A percentile compares a stretch with the other conserved stretches of the same genome.
phyloP scores from a whole-genome alignment of 2,329 filamentous ascomycete species.

The Canariomyces notabilis region DNA sequence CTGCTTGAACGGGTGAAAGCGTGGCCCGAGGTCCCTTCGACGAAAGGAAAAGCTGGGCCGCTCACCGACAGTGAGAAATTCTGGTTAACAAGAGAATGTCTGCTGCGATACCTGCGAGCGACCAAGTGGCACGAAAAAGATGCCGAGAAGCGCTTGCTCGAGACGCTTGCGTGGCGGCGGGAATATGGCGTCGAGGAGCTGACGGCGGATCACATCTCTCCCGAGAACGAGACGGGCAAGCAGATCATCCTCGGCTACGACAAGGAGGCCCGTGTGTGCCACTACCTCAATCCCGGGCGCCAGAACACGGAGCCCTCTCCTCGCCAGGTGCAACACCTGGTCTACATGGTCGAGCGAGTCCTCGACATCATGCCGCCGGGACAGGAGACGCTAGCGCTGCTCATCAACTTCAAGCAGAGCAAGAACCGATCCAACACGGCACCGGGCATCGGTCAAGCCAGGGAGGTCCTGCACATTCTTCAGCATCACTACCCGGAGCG shows the following conservation, averaged over 20 bases:
- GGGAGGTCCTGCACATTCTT: constrained; percentile 82
- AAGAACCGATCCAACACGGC: constrained; percentile 67
- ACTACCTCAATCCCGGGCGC: constrained; percentile 81
- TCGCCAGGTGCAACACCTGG: constrained; percentile 85
- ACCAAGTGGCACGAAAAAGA: constrained; percentile 82
- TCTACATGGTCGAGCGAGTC: constrained; percentile 90
- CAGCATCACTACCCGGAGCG: constrained; percentile 96
- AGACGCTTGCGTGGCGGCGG: constrained; percentile 80
- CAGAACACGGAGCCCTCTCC: constrained; percentile 89
- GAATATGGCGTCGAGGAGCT: constrained; percentile 80
- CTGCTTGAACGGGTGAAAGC: constrained; percentile 65
- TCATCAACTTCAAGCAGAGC: constrained; percentile 87
- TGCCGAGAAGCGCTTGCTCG: constrained; percentile 71
- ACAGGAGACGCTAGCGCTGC: constrained; percentile 78
- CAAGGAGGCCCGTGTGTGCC: constrained; percentile 75
- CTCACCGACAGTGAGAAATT: constrained; percentile 76
- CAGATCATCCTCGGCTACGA: constrained; percentile 88
- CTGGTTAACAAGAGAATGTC: constrained; percentile 88
- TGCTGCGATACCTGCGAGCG: constrained; percentile 87
- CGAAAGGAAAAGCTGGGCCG: constrained; percentile 55
- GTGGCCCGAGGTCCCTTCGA: constrained; percentile 65
- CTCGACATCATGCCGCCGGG: constrained; percentile 82
- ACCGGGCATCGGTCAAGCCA: constrained; percentile 69
- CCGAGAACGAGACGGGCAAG: constrained; percentile 96
- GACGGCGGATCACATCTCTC: constrained; percentile 80